Conservation (phyloP, 2,329 filamentous ascomycete species). For the Diaporthe sp. region DNA sequence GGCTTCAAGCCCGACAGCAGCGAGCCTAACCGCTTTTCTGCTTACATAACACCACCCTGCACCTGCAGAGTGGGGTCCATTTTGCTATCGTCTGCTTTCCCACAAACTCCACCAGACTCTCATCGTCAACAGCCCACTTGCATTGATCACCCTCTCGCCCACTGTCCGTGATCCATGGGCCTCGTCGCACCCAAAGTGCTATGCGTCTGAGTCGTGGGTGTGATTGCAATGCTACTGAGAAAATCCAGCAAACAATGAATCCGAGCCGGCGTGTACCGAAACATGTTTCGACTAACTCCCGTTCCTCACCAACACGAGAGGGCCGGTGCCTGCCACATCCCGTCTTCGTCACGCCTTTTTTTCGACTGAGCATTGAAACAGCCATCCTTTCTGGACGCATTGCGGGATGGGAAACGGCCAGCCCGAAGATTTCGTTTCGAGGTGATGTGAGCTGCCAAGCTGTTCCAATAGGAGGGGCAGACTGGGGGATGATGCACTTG, state of each 20-base stretch:
- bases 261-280: conserved; percentile 28
- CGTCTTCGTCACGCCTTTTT: conserved; percentile 8
- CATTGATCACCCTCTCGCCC: neutral
- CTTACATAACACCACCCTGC: neutral
- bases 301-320: conserved; percentile 21
- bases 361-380: conserved; percentile 18
- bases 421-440: conserved; percentile 26
- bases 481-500: conserved; percentile 21
- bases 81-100: neutral
- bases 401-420: conserved; percentile 16
- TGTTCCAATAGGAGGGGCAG: conserved; percentile 23
- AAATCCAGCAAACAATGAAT: neutral
- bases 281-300: conserved; percentile 25
- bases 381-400: conserved; percentile 1
- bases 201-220: conserved; percentile 6
- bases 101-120: neutral
- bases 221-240: conserved; percentile 22
- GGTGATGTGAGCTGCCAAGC: conserved; percentile 30
- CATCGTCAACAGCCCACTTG: conserved; percentile 1
- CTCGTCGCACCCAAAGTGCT: conserved; percentile 24
- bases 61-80: neutral
- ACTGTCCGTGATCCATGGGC: conserved; percentile 7
- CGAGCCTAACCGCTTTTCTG: conserved; percentile 15
- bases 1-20: conserved; percentile 24
- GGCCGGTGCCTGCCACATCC: conserved; percentile 9